A percentile compares a stretch with the other conserved stretches of the same genome.
phyloP scores from a whole-genome alignment of 306 rosid genomes.

The Clitoria ternatea region DNA sequence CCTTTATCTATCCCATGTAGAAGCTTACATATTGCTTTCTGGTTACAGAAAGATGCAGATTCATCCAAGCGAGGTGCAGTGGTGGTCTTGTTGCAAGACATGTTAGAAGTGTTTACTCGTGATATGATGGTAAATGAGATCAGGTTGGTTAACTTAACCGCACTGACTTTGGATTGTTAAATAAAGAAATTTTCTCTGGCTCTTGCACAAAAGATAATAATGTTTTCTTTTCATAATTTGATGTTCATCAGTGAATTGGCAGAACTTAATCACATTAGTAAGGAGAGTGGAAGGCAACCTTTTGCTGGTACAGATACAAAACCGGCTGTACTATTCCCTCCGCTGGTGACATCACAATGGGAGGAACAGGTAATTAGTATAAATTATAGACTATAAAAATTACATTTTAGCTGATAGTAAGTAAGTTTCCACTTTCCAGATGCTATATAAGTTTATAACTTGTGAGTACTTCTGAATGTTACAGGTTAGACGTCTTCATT shows the following conservation, averaged over 20 bases:
- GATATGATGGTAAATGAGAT: slow-evolving; percentile 91
- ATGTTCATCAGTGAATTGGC: slow-evolving; percentile 62
- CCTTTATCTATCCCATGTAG: slow-evolving; percentile 16
- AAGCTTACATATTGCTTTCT: slow-evolving; percentile 30
- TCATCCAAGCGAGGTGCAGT: slow-evolving; percentile 57
- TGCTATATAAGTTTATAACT: neutral
- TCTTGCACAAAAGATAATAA: neutral
- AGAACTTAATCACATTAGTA: slow-evolving; percentile 75
- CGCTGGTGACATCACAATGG: slow-evolving; percentile 85
- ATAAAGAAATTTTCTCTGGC: neutral
- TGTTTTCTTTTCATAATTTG: slow-evolving; percentile 17
- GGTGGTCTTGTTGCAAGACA: slow-evolving; percentile 87
- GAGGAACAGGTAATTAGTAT: slow-evolving; percentile 72
- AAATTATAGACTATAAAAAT: no score
- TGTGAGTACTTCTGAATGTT: slow-evolving; percentile 27
- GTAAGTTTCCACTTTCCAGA: slow-evolving; percentile 19
- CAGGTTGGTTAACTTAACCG: slow-evolving; percentile 51
- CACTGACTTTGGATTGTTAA: slow-evolving; percentile 9
- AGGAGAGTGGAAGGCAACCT: slow-evolving; percentile 90
- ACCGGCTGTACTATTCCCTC: slow-evolving; percentile 81
- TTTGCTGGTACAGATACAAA: slow-evolving; percentile 83
- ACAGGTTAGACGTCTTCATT: slow-evolving; percentile 81
- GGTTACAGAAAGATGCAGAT: slow-evolving; percentile 67
- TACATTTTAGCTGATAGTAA: no score
- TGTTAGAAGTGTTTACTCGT: slow-evolving; percentile 95